Evolutionary conservation across 441 rosid species (phyloP), one percentile per base, ranked within the genome.

Genomic region (Euphorbia neoarborescens): DNA sequence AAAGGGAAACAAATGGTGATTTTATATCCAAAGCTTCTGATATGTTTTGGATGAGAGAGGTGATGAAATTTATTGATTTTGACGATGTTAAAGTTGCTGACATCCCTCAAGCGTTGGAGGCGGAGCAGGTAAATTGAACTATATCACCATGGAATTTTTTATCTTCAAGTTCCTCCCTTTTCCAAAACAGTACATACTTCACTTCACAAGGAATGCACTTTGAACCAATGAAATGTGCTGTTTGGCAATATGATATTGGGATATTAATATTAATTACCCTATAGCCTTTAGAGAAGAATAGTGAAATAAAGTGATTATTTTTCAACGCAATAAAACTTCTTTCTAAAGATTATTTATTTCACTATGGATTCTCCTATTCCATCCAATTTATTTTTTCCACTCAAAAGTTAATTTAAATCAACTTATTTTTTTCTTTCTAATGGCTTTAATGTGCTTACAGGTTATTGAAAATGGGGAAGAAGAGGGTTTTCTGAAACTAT

Each of bases 401-500:
- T 30, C 42, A 30, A 46, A 46, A 20, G 58, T 15, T 61, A 42
- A 62, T 62, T 74, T 3, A 17, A 28, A 60, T 17, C 48, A 32
- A 0, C 64, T 27, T 20, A 38, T 13, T 14, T 65, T 14, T 53
- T 57, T 10, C 0, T 17, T 40, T 7, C 62, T 65, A 24, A 40
- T 69, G 69, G 67, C 3, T 59, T 22, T 37, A 12, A 10, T 14
- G 64, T 65, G 71, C 35, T 8, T 75, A 66, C 71, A 87, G 94
- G 83, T 61, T 28, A 27, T 50, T 54, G 81, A 63, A 76, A 67
- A 48, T 66, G 82, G 83, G 51, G 79, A 79, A 37, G 85, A 79
- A 71, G 86, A 80, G 64, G 98, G 96, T 30, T 89, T 91, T 86
- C 81, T 94, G 84, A 94, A 90, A 83, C 88, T 91, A 12, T 74